Evolutionary conservation across 768 basidiomycete species (phyloP), one percentile per base, ranked within the genome.

Genomic region (Rhizopogon sp.): DNA sequence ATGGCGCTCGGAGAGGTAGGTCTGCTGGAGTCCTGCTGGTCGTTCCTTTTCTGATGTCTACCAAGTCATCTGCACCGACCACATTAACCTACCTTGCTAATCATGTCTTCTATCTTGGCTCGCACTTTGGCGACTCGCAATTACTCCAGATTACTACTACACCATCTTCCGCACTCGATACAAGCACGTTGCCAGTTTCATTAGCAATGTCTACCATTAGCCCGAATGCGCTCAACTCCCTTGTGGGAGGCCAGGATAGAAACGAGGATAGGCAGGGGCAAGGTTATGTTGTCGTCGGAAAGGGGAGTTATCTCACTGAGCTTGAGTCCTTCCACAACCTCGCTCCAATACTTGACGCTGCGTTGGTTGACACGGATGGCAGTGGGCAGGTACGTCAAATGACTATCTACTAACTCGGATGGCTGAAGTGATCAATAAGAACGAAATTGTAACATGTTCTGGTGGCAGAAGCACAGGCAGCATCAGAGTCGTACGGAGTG

Each of bases 391-490:
- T 88, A 57, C 33, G 77, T 62, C 7, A 40, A 28, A 45, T 35
- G 5, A 40, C 14, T 29, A 17, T 41, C 14, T 31, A 41, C 51
- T 25, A 13, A 9, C 3, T 33, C 20, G 1, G 25, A 28, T 33
- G 20, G 16, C 29, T 54, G 4, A 60, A 20, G 16, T 40, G 13
- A 44, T 3, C 22, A 58, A 93, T 88, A 76, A 75, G 88, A 76
- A 75, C n/a, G 85, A 89, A 66, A 80, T 95, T 41, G 82, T 96
- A 4, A 91, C 92, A 1, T 91, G 90, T 62, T 94, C 91, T 3
- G 94, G 94, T 5, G 88, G 83, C 2, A 78, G 77, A 47, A 90
- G 83, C 58, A 81, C 83, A 2, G 93, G 94, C 2, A 84, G 86
- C 9, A 62, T 97, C 14, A 85, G 87, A 46, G 70, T 93, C 31